Base-by-base conservation (phyloP, 2,329 filamentous ascomycete genomes). In the Aspergillus puulaauensis region DNA sequence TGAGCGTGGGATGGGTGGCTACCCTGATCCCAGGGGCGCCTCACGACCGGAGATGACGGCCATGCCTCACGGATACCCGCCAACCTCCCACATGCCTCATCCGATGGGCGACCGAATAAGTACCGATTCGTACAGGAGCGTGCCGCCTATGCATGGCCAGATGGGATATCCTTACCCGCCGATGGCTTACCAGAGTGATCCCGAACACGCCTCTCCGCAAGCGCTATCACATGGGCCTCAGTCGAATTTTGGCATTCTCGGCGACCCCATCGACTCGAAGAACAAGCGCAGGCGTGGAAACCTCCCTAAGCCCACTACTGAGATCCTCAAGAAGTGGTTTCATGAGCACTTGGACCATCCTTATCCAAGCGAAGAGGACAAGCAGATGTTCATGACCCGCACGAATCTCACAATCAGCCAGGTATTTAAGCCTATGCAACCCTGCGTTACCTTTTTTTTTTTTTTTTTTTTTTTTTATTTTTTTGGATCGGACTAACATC, bases 351-450 rank as follows among this genome's bases (percentile, higher is more conserved):
- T 92, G 7, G 81, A 86, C 59, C 91, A 95, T 68, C 91, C 91
- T 0, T 96, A 96, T 70, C 91, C 91, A 1, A 92, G 87, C 4
- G 90, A 96, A 73, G 90, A 96, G 61, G 89, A 96, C 76, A 96
- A 96, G 75, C 86, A 93, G 69, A 85, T 90, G 58, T 81, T 96
- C 48, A 91, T 92, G 82, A 82, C 83, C 47, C 80, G 86, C 68
- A 96, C 91, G 1, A 86, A 86, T 1, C 79, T 96, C 27, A 88
- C 90, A 54, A 88, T 96, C 78, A 93, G 89, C 57, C 78, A 80
- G 74, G 78, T 80, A 68, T 63, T 72, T 59, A 19, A 12, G 19
- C 11, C 9, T 3, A 9, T 2, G 8, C 1, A 31, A 31, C 8
- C 3, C 27, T 31, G 9, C 9, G 8, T 21, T 4, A 21, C 3